Evolutionary conservation across 257 asterid genomes (phyloP), one percentile per base, ranked within the genome.

Genomic region (Anisodus acutangulus): DNA sequence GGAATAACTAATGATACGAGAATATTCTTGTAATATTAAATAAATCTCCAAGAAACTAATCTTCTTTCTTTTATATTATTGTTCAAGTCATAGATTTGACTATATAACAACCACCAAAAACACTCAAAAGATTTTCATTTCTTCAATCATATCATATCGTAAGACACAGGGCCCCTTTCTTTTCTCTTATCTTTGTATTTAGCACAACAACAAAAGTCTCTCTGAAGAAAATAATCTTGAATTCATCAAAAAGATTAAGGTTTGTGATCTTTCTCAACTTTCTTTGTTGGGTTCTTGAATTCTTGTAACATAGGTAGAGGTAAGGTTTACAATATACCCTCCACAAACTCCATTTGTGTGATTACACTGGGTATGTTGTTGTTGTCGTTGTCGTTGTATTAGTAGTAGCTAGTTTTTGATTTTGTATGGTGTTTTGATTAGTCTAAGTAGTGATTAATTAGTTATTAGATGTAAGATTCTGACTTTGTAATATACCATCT

Each of bases 191-290:
- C 43, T 17, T 71, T 71, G 57, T 43, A 41, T 43, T 71, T 4
- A n/a, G 37, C 39, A n/a, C 26, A 13, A 78, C 13, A 13, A 22
- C 6, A 69, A 1, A 37, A 16, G 3, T 0, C 78, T 31, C 7
- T 69, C 9, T 17, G 51, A 37, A 72, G 19, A 58, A 19, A 2
- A 74, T 19, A 1, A 53, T 26, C 64, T 39, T 26, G 64, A 78
- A 53, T 78, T 78, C 82, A 53, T 78, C 64, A 53, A 51, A 51
- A 22, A 76, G 47, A 76, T 16, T 51, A 31, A 78, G 82, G 82
- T 78, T 78, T 13, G 82, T 78, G 8, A 7, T 76, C 78, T 69
- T 69, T 3, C 37, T 47, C 10, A 26, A 4, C 11, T 71, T 19
- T 71, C 58, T 43, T 71, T 5, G 3, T 71, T 64, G 71, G 70